Evolutionary conservation across 345 rosid genomes (phyloP), one percentile per base, ranked within the genome.

Genomic region (Gossypium arboreum): DNA sequence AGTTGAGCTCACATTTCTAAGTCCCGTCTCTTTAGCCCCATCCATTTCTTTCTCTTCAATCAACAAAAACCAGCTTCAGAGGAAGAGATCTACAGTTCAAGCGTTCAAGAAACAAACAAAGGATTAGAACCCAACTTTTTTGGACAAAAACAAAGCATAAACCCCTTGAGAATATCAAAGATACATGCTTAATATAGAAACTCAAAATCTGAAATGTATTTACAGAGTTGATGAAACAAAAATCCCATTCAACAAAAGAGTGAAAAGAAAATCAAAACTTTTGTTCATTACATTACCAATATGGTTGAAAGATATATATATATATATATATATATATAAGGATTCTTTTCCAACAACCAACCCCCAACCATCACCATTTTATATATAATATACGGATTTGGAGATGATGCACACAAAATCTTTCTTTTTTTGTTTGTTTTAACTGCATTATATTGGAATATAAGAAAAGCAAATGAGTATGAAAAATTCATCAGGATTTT

Each of bases 1-100:
- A 68, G 86, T 85, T 0, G 98, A 92, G 73, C 94, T 78, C 64
- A 92, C 97, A 34, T 90, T 81, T 81, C 81, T 88, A 71, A 94
- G 84, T 18, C 94, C 94, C 76, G 67, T 69, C 59, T 50, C 59
- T 50, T 68, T 68, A 54, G 74, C 9, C 71, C 83, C 89, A 10
- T 92, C 97, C 96, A 94, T 92, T 71, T 75, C 76, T 50, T 64
- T 79, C 57, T 64, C 63, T 62, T 60, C 77, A 76, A 68, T 75
- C 57, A 12, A 56, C 27, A 63, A 67, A 74, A 20, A 69, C 69
- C 45, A 17, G 22, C 20, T 60, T n/a, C 50, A 68, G 13, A 45
- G 56, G 7, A 17, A 50, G 56, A 62, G 60, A 68, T 73, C 63
- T 54, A 55, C 24, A 41, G 41, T 69, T 57, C 62, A 57, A 22